Percentiles rank a stretch among this genome's conserved stretches.
phyloP scores from a whole-genome alignment of 306 rosid species.

The Prunus mume region DNA sequence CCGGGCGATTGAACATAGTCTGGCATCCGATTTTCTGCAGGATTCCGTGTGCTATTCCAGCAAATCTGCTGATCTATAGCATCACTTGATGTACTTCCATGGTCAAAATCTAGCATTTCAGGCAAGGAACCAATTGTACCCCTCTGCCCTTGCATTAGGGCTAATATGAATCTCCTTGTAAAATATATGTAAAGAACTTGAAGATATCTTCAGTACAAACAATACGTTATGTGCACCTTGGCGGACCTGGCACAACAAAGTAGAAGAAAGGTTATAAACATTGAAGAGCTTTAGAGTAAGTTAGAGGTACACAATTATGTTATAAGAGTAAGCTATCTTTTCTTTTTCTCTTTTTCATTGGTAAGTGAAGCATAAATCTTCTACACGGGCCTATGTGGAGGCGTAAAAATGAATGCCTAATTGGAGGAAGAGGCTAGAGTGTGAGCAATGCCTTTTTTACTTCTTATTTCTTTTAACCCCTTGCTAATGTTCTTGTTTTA shows the following conservation, averaged over 20 bases:
- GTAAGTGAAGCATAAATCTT: neutral
- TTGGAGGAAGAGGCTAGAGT: neutral
- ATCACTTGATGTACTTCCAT: slow-evolving; percentile 63
- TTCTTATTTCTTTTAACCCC: neutral
- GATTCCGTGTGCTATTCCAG: slow-evolving; percentile 64
- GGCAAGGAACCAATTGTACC: slow-evolving; percentile 77
- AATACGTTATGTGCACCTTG: slow-evolving; percentile 17
- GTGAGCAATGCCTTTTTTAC: neutral
- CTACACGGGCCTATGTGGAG: neutral
- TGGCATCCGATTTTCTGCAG: slow-evolving; percentile 55
- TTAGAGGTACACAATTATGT: neutral
- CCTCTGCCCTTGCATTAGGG: slow-evolving; percentile 94
- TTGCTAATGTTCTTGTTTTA: neutral
- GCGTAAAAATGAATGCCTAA: neutral
- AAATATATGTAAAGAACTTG: slow-evolving; percentile 19
- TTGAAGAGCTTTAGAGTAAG: neutral
- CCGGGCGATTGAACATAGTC: slow-evolving; percentile 51
- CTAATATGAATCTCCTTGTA: slow-evolving; percentile 29
- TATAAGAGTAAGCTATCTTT: neutral
- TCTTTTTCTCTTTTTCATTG: neutral
- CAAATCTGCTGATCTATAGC: slow-evolving; percentile 60
- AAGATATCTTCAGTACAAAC: slow-evolving; percentile 29
- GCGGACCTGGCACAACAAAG: slow-evolving; percentile 42
- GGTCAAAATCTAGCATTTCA: slow-evolving; percentile 78
- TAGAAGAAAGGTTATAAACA: slow-evolving; percentile 24